Evolutionary conservation across 73 alveolate species (phyloP).

Genomic region (Effrenium voratum): DNA sequence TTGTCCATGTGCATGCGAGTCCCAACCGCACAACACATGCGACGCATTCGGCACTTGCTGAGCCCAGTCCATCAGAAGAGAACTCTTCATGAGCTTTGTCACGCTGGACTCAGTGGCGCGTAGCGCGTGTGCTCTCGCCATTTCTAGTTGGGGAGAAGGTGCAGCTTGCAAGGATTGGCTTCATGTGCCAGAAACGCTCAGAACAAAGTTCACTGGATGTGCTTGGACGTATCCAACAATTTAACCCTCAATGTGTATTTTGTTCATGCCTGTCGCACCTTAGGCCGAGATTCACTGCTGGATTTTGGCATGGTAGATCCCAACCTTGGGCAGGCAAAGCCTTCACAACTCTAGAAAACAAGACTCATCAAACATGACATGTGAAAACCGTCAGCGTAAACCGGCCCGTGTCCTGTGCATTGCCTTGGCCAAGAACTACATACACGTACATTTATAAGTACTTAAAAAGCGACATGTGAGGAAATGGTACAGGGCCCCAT

Average conservation of each 20-base stretch:
- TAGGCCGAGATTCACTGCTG: not conserved
- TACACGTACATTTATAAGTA: no score
- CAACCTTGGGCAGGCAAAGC: not conserved
- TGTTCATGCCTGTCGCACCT: not conserved
- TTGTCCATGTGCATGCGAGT: not conserved
- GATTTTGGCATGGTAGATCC: constrained; percentile 38
- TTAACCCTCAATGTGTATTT: not conserved
- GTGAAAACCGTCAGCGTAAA: not conserved
- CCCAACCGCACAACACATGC: not conserved
- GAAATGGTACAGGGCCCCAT: no score
- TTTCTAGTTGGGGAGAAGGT: not conserved
- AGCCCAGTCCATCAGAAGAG: constrained; percentile 26
- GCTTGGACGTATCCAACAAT: not conserved
- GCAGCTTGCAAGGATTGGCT: not conserved
- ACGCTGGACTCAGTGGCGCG: not conserved
- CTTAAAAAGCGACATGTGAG: no score
- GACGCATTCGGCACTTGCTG: not conserved
- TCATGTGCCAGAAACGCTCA: not conserved
- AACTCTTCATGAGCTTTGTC: constrained; percentile 17
- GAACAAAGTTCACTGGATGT: no score
- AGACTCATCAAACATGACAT: not conserved
- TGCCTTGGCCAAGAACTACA: no score
- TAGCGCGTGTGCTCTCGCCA: not conserved
- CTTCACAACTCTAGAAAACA: not conserved
- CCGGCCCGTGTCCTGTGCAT: no score